A percentile compares a stretch with the other conserved stretches of the same genome.
phyloP scores from a whole-genome alignment of 352 stramenopile species.

The Pythium oligandrum region DNA sequence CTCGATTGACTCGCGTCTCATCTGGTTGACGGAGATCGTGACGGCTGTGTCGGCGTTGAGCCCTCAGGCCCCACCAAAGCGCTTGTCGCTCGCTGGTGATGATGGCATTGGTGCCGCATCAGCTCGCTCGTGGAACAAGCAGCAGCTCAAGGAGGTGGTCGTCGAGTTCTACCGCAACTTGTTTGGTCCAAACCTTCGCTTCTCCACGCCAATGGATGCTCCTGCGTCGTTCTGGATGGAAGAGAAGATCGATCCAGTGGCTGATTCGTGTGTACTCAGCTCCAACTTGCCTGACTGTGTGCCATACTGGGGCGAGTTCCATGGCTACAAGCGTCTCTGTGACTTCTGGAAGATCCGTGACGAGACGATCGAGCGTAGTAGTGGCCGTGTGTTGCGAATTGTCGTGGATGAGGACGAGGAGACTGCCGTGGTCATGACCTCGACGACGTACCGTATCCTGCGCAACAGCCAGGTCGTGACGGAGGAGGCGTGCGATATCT shows the following conservation, averaged over 20 bases:
- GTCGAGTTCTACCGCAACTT: conserved; percentile 78
- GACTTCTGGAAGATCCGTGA: conserved; percentile 88
- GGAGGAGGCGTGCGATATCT: conserved; percentile 83
- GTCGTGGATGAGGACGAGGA: conserved; percentile 83
- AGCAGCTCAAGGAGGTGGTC: conserved; percentile 74
- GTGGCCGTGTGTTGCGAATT: conserved; percentile 75
- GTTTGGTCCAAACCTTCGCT: conserved; percentile 72
- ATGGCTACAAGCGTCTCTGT: conserved; percentile 82
- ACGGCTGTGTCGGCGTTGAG: conserved; percentile 30
- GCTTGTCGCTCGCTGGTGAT: conserved; percentile 49
- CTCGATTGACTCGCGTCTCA: conserved; percentile 76
- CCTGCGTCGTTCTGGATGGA: conserved; percentile 83
- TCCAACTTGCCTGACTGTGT: conserved; percentile 84
- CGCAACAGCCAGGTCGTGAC: conserved; percentile 84
- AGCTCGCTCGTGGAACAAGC: conserved; percentile 39
- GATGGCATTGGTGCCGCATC: conserved; percentile 15
- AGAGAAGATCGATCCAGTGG: conserved; percentile 74
- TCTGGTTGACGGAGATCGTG: conserved; percentile 82
- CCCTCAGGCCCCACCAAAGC: conserved; percentile 37
- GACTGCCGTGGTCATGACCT: conserved; percentile 86
- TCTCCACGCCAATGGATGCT: conserved; percentile 70
- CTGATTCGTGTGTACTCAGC: conserved; percentile 67
- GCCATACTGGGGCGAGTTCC: conserved; percentile 86
- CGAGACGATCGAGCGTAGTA: conserved; percentile 79
- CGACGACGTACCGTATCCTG: conserved; percentile 82